Base-by-base conservation (phyloP, 192 early-diverging fungal species). In the Blastocladiella britannica region DNA sequence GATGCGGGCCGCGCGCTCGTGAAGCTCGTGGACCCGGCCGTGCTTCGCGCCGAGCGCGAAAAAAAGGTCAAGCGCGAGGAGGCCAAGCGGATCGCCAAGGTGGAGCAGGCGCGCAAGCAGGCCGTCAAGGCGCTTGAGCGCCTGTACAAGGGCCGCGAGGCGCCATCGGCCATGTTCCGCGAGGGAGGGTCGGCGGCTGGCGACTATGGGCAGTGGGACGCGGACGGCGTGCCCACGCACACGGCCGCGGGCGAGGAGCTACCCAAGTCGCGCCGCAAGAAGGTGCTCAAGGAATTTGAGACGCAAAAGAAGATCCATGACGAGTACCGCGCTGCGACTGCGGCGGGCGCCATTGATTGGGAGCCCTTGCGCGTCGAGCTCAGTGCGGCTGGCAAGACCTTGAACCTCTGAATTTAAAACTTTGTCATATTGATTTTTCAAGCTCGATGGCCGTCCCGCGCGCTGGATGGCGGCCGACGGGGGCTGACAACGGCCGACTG, bases 1-100 rank as follows among this genome's bases (percentile, higher is more conserved):
- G 94, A 91, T 56, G 89, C 88, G 65, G 91, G 91, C 26, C 83
- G 77, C 56, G 91, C 94, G 1, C 72, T 95, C 60, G 83, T 93
- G 66, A 97, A 93, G 68, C 70, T 95, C 58, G 83, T 87, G 12
- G 83, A 86, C 59, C 78, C 80, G 9, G 76, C 81, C 53, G 81
- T 82, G 68, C 55, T 81, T 26, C 74, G 72, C 8, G 72, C 77
- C 65, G 73, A 70, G 28, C 79, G 81, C 28, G 84, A 85, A 53
- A 71, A 67, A 28, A 85, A 88, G 70, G 57, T 76, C 4, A 70
- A 75, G 28, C 66, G 80, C 23, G 69, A 79, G 59, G 80, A 77
- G 8, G 82, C 74, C 29, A 76, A 76, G 66, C 74, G 53, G 28
- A 73, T 71, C 15, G 72, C 72, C 29, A 85, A 86, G 71, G 79